These are phyloP conservation scores for Aspergillus conjunctus DNA, from an alignment of 495 filamentous ascomycete species.

Conservation along the genomic window DNA sequence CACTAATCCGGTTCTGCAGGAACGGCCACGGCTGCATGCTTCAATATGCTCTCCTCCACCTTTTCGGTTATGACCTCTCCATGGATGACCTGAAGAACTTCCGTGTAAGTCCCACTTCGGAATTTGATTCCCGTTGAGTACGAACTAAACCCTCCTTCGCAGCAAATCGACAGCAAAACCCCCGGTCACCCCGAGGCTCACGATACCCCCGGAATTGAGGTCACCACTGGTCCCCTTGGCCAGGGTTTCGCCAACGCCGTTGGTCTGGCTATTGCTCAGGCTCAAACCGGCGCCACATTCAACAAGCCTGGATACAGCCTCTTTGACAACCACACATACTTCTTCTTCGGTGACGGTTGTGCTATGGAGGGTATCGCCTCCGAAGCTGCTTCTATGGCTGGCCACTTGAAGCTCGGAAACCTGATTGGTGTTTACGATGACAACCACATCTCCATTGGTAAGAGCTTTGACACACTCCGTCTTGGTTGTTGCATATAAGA, in stretches of 20 bases:
- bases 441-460: conserved; percentile 94
- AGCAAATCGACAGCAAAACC: conserved; percentile 88
- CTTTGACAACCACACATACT: conserved; percentile 94
- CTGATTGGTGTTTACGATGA: conserved; percentile 96
- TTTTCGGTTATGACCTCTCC: conserved; percentile 84
- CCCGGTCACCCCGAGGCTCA: conserved; percentile 96
- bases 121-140: neutral
- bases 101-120: conserved; percentile 65
- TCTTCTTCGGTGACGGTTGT: conserved; percentile 97
- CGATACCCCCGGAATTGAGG: conserved; percentile 95
- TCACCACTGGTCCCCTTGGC: conserved; percentile 95
- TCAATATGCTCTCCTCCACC: conserved; percentile 96
- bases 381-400: conserved; percentile 90
- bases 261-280: conserved; percentile 94
- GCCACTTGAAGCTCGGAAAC: conserved; percentile 97
- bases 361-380: conserved; percentile 96
- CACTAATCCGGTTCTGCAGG: conserved; percentile 46
- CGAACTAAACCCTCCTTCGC: conserved; percentile 8
- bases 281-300: conserved; percentile 84
- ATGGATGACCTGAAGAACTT: conserved; percentile 94
- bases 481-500: neutral
- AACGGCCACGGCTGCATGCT: conserved; percentile 99
- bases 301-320: conserved; percentile 96
- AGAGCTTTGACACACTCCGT: conserved; percentile 19
- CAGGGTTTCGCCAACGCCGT: conserved; percentile 96